A percentile compares a stretch with the other conserved stretches of the same genome.
Evolutionary conservation across 2,329 filamentous ascomycete species (phyloP).

Genomic region (Penicillium brasilianum): DNA sequence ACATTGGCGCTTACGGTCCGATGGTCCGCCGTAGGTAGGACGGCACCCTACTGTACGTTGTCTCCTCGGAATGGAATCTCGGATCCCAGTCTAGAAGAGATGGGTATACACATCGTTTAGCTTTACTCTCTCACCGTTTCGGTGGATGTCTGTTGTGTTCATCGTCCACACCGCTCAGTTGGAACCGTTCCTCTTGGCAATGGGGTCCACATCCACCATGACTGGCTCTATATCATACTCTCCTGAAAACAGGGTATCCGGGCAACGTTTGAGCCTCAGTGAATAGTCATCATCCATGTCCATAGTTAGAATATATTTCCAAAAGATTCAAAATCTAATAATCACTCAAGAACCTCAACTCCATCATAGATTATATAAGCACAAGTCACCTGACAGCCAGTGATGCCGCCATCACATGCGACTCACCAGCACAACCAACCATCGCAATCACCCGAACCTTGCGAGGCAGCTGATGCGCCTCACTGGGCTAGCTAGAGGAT

Average conservation of each 20-base stretch:
- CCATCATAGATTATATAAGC: slow-evolving; percentile 8
- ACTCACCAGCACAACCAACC: neutral
- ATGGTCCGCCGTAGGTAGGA: too few relatives aligned
- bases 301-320: too few relatives aligned
- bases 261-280: too few relatives aligned
- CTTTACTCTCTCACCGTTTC: neutral
- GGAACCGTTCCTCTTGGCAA: neutral
- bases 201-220: neutral
- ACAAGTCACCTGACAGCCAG: slow-evolving; percentile 8
- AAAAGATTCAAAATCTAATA: too few relatives aligned
- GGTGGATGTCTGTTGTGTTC: neutral
- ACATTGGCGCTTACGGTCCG: too few relatives aligned
- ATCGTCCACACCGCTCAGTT: neutral
- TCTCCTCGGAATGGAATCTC: neutral
- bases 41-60: too few relatives aligned
- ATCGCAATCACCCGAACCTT: slow-evolving; percentile 1
- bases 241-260: too few relatives aligned
- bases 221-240: neutral
- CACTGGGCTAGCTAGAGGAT: neutral
- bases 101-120: neutral
- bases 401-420: slow-evolving; percentile 11
- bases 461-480: slow-evolving; percentile 11
- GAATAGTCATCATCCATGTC: too few relatives aligned
- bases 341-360: too few relatives aligned
- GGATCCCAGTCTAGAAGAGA: neutral